Evolutionary conservation across 2,329 filamentous ascomycete genomes (phyloP).

Genomic region (Pestalotiopsis sp.): DNA sequence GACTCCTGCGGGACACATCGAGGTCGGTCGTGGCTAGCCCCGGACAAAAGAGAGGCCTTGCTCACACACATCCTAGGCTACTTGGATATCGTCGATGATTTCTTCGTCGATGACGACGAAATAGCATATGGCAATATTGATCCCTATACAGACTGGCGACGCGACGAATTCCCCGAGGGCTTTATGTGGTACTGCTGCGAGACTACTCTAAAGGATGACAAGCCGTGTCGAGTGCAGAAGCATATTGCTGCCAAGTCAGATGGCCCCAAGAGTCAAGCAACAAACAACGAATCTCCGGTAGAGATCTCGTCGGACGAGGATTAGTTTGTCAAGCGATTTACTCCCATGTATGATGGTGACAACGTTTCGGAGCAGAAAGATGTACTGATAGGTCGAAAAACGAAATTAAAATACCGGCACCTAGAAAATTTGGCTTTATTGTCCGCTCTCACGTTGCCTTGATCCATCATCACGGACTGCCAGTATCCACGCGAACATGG

Average conservation of each 20-base stretch:
- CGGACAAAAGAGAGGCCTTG: neutral
- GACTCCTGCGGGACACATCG: neutral
- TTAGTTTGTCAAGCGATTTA: neutral
- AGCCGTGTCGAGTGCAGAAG: neutral
- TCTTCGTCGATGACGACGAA: conserved; percentile 10
- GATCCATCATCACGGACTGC: no score
- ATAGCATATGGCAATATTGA: neutral
- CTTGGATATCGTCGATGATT: neutral
- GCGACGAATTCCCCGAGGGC: neutral
- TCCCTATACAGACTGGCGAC: conserved; percentile 9
- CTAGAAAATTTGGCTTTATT: no score
- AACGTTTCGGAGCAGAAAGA: no score
- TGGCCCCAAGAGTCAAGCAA: neutral
- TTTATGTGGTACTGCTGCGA: conserved; percentile 11
- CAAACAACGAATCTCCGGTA: neutral
- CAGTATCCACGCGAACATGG: no score
- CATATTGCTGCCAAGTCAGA: neutral
- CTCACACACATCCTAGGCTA: neutral
- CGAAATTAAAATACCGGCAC: no score
- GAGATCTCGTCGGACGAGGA: neutral
- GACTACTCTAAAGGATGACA: neutral
- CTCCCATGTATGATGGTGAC: no score
- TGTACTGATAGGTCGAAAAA: no score
- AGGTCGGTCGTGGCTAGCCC: neutral
- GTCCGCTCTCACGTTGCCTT: no score